Conservation (phyloP, 225 moss, liverwort and hornwort genomes). For the Polytrichum commune region DNA sequence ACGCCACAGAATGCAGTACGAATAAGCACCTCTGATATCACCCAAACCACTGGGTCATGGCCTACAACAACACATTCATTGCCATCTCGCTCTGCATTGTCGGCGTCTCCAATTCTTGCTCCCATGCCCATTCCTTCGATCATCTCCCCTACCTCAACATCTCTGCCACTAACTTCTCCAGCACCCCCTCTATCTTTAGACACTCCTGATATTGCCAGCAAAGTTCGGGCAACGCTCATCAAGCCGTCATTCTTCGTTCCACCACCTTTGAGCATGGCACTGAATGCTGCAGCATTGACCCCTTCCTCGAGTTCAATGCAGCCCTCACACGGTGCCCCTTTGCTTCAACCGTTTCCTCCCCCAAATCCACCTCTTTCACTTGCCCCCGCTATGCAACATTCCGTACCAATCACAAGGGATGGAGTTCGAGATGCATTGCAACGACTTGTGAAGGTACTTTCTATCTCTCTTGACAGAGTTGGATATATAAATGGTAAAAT, state of each 20-base stretch:
- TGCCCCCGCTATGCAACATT: conserved; percentile 71
- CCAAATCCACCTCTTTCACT: conserved; percentile 92
- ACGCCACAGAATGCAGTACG: conserved; percentile 71
- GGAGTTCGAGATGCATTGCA: conserved; percentile 89
- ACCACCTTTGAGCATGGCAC: conserved; percentile 60
- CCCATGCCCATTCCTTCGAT: conserved; percentile 78
- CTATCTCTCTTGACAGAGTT: too few species aligned
- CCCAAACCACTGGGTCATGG: conserved; percentile 57
- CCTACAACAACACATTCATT: conserved; percentile 55
- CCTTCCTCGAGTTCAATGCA: conserved; percentile 66
- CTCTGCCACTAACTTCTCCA: conserved; percentile 55
- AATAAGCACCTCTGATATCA: conserved; percentile 63
- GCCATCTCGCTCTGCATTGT: conserved; percentile 50
- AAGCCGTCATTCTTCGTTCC: conserved; percentile 97
- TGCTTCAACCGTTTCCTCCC: conserved; percentile 97
- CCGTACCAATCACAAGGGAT: conserved; percentile 78
- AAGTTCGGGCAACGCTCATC: conserved; percentile 69
- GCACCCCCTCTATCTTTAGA: conserved; percentile 67
- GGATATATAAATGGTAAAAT: too few species aligned
- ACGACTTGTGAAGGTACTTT: conserved; percentile 74
- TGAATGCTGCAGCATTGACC: conserved; percentile 35
- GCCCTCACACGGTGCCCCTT: conserved; percentile 82
- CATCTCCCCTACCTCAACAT: conserved; percentile 47
- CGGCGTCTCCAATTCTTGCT: conserved; percentile 51
- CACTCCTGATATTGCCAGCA: conserved; percentile 47